Evolutionary conservation across 371 early-diverging fungal species (phyloP).

Genomic region (Apophysomyces elegans): DNA sequence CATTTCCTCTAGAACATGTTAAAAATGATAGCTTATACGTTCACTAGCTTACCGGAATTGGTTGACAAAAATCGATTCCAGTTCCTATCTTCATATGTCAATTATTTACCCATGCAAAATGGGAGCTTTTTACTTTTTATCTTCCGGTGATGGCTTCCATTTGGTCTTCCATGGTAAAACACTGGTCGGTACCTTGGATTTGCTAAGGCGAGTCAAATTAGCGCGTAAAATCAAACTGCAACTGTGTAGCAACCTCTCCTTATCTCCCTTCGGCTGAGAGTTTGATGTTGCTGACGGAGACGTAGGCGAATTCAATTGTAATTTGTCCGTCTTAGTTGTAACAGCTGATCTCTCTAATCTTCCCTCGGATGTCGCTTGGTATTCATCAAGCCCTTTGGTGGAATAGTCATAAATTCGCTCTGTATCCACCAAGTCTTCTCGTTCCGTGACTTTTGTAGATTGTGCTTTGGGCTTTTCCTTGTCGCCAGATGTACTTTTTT

Average conservation of each 20-base stretch:
- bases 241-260: conserved; percentile 28
- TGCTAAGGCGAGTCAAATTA: conserved; percentile 11
- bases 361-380: not conserved
- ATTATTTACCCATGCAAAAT: not conserved
- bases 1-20: conserved; percentile 59
- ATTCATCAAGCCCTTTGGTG: conserved; percentile 23
- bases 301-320: not conserved
- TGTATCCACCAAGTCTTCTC: conserved; percentile 19
- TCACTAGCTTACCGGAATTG: conserved; percentile 45
- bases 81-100: conserved; percentile 41
- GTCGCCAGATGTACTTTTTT: not conserved
- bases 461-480: conserved; percentile 1
- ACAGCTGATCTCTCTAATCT: conserved; percentile 1
- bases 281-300: not conserved
- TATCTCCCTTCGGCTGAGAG: conserved; percentile 21
- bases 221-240: not conserved
- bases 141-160: conserved; percentile 59
- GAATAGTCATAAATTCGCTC: conserved; percentile 34
- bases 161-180: conserved; percentile 55
- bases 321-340: not conserved
- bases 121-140: conserved; percentile 40
- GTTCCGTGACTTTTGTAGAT: not conserved
- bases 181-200: conserved; percentile 45
- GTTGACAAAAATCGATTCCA: conserved; percentile 73
- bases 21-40: not conserved